Evolutionary conservation across 495 filamentous ascomycete genomes (phyloP).

Genomic region (Pyrenula aspistea): DNA sequence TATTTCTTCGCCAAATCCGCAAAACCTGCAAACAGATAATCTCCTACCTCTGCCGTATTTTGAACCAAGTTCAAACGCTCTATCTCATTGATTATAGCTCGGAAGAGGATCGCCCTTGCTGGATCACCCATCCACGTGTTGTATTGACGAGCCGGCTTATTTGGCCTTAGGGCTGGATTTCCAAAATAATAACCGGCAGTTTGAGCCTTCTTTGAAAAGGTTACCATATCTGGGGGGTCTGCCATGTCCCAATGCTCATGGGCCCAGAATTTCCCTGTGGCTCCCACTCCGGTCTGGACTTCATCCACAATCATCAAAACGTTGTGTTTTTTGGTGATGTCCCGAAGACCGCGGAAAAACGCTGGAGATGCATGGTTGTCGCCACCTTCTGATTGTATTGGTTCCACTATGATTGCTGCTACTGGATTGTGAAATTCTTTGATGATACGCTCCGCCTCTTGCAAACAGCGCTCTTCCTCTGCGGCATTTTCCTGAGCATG

Average conservation of each 20-base stretch:
- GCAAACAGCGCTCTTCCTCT: slow-evolving; percentile 76
- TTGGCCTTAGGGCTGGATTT: slow-evolving; percentile 76
- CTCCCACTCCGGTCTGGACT: slow-evolving; percentile 93
- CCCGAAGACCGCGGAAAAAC: slow-evolving; percentile 86
- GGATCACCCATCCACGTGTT: slow-evolving; percentile 99
- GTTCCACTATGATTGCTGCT: slow-evolving; percentile 82
- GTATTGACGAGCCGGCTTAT: slow-evolving; percentile 98
- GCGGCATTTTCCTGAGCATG: slow-evolving; percentile 69
- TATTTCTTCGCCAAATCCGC: slow-evolving; percentile 58
- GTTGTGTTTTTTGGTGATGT: slow-evolving; percentile 71
- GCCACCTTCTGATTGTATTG: slow-evolving; percentile 95
- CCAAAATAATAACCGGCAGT: slow-evolving; percentile 96
- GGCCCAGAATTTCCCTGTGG: slow-evolving; percentile 88
- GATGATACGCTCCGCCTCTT: slow-evolving; percentile 81
- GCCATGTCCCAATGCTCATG: slow-evolving; percentile 92
- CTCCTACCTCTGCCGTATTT: slow-evolving; percentile 70
- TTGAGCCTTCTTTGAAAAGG: slow-evolving; percentile 98
- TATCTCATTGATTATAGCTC: slow-evolving; percentile 83
- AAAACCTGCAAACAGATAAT: slow-evolving; percentile 68
- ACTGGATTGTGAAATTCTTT: slow-evolving; percentile 76
- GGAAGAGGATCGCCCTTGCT: slow-evolving; percentile 78
- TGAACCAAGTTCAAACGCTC: slow-evolving; percentile 67
- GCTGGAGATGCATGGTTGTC: slow-evolving; percentile 94
- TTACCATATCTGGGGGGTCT: slow-evolving; percentile 92
- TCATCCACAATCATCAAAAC: slow-evolving; percentile 96